phyloP scores from a whole-genome alignment of 805 yeast species.

The Grigorovia humatica region DNA sequence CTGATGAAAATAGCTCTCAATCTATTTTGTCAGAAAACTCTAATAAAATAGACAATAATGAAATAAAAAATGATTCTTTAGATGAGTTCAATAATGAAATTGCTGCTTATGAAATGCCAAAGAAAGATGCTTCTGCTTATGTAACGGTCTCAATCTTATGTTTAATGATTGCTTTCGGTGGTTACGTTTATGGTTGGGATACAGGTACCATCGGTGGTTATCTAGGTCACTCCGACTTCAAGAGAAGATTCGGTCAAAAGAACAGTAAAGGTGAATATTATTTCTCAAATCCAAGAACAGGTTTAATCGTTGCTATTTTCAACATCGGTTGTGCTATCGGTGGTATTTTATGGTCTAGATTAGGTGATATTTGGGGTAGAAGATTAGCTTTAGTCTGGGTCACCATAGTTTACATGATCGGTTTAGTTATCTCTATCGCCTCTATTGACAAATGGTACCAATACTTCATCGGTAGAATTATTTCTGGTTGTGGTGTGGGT shows the following conservation, averaged over 20 bases:
- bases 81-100: neutral
- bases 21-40: slow-evolving; percentile 2
- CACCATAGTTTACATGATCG: slow-evolving; percentile 45
- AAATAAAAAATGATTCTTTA: neutral
- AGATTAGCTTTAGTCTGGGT: slow-evolving; percentile 34
- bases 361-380: slow-evolving; percentile 59
- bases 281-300: slow-evolving; percentile 44
- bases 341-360: slow-evolving; percentile 47
- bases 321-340: slow-evolving; percentile 71
- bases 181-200: slow-evolving; percentile 62
- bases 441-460: slow-evolving; percentile 53
- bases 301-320: slow-evolving; percentile 50
- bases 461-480: slow-evolving; percentile 54
- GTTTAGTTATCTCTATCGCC: slow-evolving; percentile 57
- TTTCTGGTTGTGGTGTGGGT: slow-evolving; percentile 73
- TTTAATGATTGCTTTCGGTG: slow-evolving; percentile 25
- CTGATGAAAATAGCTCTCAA: slow-evolving; percentile 3
- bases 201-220: slow-evolving; percentile 75
- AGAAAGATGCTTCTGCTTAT: slow-evolving; percentile 29
- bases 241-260: slow-evolving; percentile 44
- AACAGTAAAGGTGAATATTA: slow-evolving; percentile 34
- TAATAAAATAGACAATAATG: slow-evolving; percentile 1
- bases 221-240: slow-evolving; percentile 46
- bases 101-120: slow-evolving; percentile 17
- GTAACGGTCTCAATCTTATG: slow-evolving; percentile 26